Conservation (phyloP, 2,329 filamentous ascomycete genomes). For the Paracoccidioides lutzii region DNA sequence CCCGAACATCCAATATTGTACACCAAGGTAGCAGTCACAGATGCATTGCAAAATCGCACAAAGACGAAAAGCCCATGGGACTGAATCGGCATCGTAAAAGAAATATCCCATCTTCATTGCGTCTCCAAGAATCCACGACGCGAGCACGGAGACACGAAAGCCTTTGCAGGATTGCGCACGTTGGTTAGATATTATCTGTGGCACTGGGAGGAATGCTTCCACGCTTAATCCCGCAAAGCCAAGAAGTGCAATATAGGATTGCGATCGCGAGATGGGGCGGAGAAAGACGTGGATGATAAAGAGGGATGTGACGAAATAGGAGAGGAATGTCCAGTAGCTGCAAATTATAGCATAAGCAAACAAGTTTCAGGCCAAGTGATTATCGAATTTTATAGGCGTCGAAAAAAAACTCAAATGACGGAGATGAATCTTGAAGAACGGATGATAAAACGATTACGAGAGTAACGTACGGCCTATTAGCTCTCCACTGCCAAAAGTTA, state of each 20-base stretch:
- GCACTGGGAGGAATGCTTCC: slow-evolving; percentile 36
- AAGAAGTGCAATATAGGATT: slow-evolving; percentile 32
- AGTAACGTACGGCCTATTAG: slow-evolving; percentile 36
- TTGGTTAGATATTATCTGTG: slow-evolving; percentile 37
- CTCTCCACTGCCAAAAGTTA: slow-evolving; percentile 52
- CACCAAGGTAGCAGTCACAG: slow-evolving; percentile 35
- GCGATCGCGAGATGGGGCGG: slow-evolving; percentile 32
- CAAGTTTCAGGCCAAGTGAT: slow-evolving; percentile 1
- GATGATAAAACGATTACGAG: slow-evolving; percentile 8
- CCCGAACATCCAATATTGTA: slow-evolving; percentile 36
- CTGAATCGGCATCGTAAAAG: slow-evolving; percentile 30
- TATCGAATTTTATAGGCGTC: background rate
- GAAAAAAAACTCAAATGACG: background rate
- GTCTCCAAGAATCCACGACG: slow-evolving; percentile 38
- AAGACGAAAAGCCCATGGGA: slow-evolving; percentile 37
- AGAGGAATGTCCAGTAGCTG: slow-evolving; percentile 46
- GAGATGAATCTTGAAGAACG: no score
- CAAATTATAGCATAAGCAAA: background rate
- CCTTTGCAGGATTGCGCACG: slow-evolving; percentile 36
- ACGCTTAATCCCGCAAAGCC: slow-evolving; percentile 35
- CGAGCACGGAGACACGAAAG: slow-evolving; percentile 36
- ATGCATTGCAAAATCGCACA: slow-evolving; percentile 38
- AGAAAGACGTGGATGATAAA: slow-evolving; percentile 42
- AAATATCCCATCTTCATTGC: slow-evolving; percentile 40
- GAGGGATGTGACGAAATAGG: slow-evolving; percentile 39